Evolutionary conservation across 495 filamentous ascomycete genomes (phyloP).

Genomic region (Friedmanniomyces endolithicus): DNA sequence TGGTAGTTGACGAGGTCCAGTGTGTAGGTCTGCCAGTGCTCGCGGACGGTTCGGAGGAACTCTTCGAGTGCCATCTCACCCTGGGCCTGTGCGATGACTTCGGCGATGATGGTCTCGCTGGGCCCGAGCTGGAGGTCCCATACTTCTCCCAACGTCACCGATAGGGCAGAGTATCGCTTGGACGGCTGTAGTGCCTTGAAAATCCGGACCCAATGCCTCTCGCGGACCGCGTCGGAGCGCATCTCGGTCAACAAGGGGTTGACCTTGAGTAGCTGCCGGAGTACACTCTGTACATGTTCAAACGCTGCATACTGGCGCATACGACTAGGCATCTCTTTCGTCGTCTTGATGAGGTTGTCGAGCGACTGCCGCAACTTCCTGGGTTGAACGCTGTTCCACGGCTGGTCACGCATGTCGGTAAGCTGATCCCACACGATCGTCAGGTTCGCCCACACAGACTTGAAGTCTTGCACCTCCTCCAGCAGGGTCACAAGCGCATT

Average conservation of each 20-base stretch:
- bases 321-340: conserved; percentile 96
- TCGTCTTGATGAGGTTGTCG: conserved; percentile 89
- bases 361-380: conserved; percentile 79
- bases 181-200: conserved; percentile 88
- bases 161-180: conserved; percentile 80
- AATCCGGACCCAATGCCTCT: conserved; percentile 94
- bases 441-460: conserved; percentile 89
- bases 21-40: conserved; percentile 89
- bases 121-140: conserved; percentile 89
- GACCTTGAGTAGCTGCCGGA: conserved; percentile 79
- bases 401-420: conserved; percentile 78
- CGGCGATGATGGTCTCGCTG: conserved; percentile 73
- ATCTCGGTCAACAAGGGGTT: conserved; percentile 78
- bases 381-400: conserved; percentile 88
- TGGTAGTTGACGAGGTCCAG: conserved; percentile 94
- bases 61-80: conserved; percentile 98
- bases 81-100: conserved; percentile 89
- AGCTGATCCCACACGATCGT: conserved; percentile 95
- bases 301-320: conserved; percentile 99
- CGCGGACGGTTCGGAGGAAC: conserved; percentile 91
- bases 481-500: conserved; percentile 66
- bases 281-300: conserved; percentile 85
- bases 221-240: conserved; percentile 92
- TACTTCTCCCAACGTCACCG: conserved; percentile 88
- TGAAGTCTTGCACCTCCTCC: conserved; percentile 97